Evolutionary conservation across 805 yeast genomes (phyloP).

Genomic region (Monosporozyma aerobia): DNA sequence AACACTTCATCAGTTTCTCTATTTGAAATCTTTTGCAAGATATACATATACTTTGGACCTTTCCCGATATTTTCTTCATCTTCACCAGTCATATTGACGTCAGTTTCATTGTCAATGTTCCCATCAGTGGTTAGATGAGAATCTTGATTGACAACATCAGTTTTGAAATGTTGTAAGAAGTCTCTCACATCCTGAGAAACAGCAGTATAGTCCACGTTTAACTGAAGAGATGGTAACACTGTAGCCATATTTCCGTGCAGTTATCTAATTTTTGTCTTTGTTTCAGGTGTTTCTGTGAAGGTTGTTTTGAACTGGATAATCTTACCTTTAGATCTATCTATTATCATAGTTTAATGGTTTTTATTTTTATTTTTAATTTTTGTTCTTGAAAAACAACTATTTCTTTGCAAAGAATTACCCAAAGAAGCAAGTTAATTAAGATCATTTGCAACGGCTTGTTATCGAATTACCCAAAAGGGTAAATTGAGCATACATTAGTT

Average conservation of each 20-base stretch:
- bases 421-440: neutral
- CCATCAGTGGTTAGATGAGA: conserved; percentile 11
- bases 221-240: conserved; percentile 53
- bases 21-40: conserved; percentile 75
- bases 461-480: conserved; percentile 11
- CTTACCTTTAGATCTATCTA: neutral
- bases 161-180: conserved; percentile 59
- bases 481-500: neutral
- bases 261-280: neutral
- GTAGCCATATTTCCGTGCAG: conserved; percentile 17
- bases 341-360: neutral
- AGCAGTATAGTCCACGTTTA: conserved; percentile 65
- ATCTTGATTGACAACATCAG: conserved; percentile 19
- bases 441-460: conserved; percentile 2
- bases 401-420: neutral
- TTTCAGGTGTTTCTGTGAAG: neutral
- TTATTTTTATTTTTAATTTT: neutral
- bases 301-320: neutral
- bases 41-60: conserved; percentile 66
- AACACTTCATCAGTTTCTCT: conserved; percentile 61
- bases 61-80: conserved; percentile 28
- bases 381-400: neutral
- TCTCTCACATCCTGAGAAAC: conserved; percentile 49
- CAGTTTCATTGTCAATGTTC: conserved; percentile 23
- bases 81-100: conserved; percentile 17